Evolutionary conservation across 164 flowering plant genomes (phyloP), one percentile per base, ranked within the genome.

Genomic region (Tinospora cordifolia): DNA sequence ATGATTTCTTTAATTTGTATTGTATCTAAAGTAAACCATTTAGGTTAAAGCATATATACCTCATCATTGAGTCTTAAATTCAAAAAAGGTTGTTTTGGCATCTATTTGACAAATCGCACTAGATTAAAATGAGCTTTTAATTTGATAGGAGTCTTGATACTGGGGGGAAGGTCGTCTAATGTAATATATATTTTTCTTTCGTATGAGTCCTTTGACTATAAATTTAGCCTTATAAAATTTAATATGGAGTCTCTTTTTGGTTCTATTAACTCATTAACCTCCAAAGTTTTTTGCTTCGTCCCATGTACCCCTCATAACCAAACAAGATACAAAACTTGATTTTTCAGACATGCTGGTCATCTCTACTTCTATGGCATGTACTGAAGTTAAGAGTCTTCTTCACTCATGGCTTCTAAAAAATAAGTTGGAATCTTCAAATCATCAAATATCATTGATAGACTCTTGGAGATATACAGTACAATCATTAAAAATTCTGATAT

Each of bases 221-320:
- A 30, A 4, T 30, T 4, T 30, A 30, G 36, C 36, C 36, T 30
- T 30, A 30, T 30, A 30, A 30, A n/a, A n/a, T n/a, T n/a, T n/a
- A n/a, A n/a, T n/a, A n/a, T n/a, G n/a, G 65, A 69, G n/a, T 69
- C 65, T 15, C 14, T 14, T 40, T 40, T 69, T 69, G 25, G 46
- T 69, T 47, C n/a, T 59, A 60, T 34, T 38, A 14, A 41, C 66
- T 65, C 47, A 59, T 39, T 69, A 60, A 60, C 51, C n/a, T 9
- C 17, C 8, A 8, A 69, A 15, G 17, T 19, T n/a, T 34, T n/a
- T 57, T 12, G 8, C 8, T 19, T 44, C 64, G 14, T 69, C n/a
- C n/a, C n/a, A n/a, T n/a, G n/a, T n/a, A n/a, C n/a, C n/a, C n/a
- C 6, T 57, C 27, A 44, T 12, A 69, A 58, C 36, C 58, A 47